Percentiles rank a stretch among this genome's conserved stretches.
phyloP scores from a whole-genome alignment of 345 rosid genomes.

The Dimocarpus longan region DNA sequence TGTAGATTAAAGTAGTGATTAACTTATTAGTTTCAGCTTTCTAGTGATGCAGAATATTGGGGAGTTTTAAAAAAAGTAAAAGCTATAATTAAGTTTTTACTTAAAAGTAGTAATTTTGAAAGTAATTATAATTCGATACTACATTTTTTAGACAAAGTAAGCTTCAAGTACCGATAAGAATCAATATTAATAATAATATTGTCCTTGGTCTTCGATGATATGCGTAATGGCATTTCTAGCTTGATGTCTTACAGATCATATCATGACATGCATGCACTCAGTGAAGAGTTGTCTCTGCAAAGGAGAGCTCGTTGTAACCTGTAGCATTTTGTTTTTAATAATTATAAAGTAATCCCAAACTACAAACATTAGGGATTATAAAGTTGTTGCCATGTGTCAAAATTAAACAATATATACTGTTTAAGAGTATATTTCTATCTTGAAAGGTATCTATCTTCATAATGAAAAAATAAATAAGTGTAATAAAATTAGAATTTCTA shows the following conservation, averaged over 20 bases:
- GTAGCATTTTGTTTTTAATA: background rate
- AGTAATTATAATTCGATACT: no score
- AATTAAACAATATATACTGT: no score
- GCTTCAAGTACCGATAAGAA: background rate
- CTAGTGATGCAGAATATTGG: no score
- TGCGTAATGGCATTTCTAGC: background rate
- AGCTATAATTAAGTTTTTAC: background rate
- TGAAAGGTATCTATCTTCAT: no score
- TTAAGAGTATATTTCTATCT: no score
- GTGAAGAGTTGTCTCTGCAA: background rate
- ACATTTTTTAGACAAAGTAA: background rate
- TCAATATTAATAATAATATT: constrained; percentile 4
- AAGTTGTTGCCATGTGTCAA: no score
- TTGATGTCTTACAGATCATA: constrained; percentile 6
- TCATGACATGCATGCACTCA: background rate
- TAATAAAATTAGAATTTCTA: no score
- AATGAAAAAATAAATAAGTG: no score
- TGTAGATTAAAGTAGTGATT: background rate
- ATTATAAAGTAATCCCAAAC: background rate
- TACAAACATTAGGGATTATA: no score
- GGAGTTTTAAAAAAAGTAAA: no score
- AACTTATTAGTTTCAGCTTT: no score
- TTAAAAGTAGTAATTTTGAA: background rate
- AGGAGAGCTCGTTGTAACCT: background rate
- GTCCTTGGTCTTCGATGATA: constrained; percentile 13